Conservation (phyloP, 139 green algal species). For the Coelastrella sp. region DNA sequence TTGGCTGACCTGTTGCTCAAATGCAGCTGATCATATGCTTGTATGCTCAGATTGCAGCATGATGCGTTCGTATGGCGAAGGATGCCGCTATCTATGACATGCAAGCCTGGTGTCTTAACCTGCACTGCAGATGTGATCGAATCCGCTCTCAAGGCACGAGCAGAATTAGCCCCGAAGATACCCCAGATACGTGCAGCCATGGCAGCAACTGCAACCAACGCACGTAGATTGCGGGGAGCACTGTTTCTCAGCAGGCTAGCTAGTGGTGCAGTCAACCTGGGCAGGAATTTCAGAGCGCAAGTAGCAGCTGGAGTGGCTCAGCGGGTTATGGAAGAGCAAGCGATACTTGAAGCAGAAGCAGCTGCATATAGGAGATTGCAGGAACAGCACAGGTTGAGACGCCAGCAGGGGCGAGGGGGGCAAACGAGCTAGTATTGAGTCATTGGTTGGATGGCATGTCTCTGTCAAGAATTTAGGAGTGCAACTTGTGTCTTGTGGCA, state of each 20-base stretch:
- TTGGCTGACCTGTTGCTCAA: no score
- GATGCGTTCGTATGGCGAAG: no score
- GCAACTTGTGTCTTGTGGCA: no score
- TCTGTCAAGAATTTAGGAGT: no score
- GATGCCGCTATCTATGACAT: no score
- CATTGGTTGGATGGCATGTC: no score
- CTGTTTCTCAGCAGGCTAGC: constrained; percentile 2
- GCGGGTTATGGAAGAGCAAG: background rate
- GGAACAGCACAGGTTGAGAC: background rate
- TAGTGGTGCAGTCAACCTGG: background rate
- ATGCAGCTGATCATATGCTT: no score
- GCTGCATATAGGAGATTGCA: background rate
- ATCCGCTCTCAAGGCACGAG: constrained; percentile 29
- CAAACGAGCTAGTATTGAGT: no score
- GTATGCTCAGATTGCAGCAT: no score
- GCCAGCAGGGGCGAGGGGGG: background rate
- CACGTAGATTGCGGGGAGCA: background rate
- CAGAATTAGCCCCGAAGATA: background rate
- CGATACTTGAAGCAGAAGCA: constrained; percentile 5
- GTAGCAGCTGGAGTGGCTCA: background rate
- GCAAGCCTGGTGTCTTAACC: no score
- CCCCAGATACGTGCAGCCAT: background rate
- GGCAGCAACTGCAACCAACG: background rate
- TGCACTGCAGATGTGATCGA: constrained; percentile 44
- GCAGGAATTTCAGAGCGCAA: background rate